Percentiles rank a stretch among this genome's conserved stretches.
phyloP scores from a whole-genome alignment of 2,329 filamentous ascomycete species.

The Aspergillus puulaauensis region DNA sequence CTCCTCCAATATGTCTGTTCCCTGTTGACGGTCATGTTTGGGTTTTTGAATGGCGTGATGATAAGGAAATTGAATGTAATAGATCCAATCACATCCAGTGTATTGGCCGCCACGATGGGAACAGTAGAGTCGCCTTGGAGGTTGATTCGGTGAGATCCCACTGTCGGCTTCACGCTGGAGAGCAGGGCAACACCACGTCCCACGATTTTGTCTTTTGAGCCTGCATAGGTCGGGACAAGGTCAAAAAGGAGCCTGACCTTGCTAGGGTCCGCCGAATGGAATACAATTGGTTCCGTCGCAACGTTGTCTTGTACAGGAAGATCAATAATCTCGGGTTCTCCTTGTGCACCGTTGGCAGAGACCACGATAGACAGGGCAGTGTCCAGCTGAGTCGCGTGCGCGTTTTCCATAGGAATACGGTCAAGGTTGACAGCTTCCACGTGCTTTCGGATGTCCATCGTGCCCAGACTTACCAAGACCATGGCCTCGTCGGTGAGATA shows the following conservation, averaged over 20 bases:
- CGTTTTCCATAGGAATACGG: conserved; percentile 80
- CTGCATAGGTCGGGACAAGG: conserved; percentile 91
- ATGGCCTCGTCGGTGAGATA: conserved; percentile 88
- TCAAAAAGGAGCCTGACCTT: conserved; percentile 92
- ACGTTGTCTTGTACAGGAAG: conserved; percentile 92
- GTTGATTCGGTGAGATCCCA: conserved; percentile 85
- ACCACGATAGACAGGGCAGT: conserved; percentile 91
- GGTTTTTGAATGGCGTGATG: conserved; percentile 90
- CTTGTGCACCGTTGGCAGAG: conserved; percentile 78
- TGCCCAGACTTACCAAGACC: conserved; percentile 87
- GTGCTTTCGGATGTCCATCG: conserved; percentile 87
- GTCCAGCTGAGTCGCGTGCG: conserved; percentile 89
- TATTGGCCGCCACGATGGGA: conserved; percentile 79
- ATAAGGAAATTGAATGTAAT: conserved; percentile 97
- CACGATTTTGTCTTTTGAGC: conserved; percentile 74
- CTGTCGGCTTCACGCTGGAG: conserved; percentile 76
- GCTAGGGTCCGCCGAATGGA: conserved; percentile 72
- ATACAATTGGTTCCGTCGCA: conserved; percentile 88
- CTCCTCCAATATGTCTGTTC: conserved; percentile 97
- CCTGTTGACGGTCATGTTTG: conserved; percentile 87
- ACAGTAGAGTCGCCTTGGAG: conserved; percentile 90
- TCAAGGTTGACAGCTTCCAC: conserved; percentile 81
- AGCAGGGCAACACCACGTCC: conserved; percentile 86
- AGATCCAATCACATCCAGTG: conserved; percentile 84
- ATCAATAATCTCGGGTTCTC: conserved; percentile 86